Conservation (phyloP, 257 asterid genomes). For the Galeopsis tetrahit region DNA sequence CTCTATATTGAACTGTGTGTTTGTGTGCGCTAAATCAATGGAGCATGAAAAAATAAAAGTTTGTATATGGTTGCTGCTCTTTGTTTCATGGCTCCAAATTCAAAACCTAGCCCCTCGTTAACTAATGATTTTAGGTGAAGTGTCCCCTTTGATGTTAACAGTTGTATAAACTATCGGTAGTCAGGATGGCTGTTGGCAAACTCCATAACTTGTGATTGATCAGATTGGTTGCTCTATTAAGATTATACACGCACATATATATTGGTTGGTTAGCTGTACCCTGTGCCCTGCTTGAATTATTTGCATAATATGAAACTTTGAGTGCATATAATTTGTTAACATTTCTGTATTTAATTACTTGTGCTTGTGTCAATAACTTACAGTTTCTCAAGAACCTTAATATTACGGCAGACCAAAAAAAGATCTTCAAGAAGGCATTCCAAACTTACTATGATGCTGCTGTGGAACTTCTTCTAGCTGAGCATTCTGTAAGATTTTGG, state of each 20-base stretch:
- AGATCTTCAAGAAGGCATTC: conserved; percentile 73
- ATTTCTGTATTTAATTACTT: conserved; percentile 29
- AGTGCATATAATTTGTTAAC: background rate
- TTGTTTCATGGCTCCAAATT: conserved; percentile 20
- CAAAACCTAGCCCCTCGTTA: background rate
- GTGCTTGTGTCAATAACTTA: conserved; percentile 30
- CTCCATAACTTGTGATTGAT: conserved; percentile 19
- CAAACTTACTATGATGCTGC: conserved; percentile 84
- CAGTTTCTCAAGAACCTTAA: conserved; percentile 91
- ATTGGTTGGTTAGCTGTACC: conserved; percentile 3
- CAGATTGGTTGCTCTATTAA: conserved; percentile 24
- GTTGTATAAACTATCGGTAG: conserved; percentile 19
- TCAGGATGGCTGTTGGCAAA: conserved; percentile 14
- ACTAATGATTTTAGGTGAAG: conserved; percentile 7
- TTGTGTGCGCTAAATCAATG: conserved; percentile 3
- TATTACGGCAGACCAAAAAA: conserved; percentile 81
- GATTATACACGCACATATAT: background rate
- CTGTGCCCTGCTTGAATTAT: conserved; percentile 16
- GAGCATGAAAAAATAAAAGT: background rate
- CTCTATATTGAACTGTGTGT: conserved; percentile 19
- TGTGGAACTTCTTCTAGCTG: conserved; percentile 88
- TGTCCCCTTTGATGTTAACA: conserved; percentile 8
- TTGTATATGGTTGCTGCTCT: conserved; percentile 18
- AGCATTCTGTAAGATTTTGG: conserved; percentile 78
- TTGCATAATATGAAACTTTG: conserved; percentile 16